Percentiles rank a stretch among this genome's conserved stretches.
These are phyloP conservation scores for Rhypophila decipiens DNA, from an alignment of 495 filamentous ascomycete genomes.

Conservation along the genomic window DNA sequence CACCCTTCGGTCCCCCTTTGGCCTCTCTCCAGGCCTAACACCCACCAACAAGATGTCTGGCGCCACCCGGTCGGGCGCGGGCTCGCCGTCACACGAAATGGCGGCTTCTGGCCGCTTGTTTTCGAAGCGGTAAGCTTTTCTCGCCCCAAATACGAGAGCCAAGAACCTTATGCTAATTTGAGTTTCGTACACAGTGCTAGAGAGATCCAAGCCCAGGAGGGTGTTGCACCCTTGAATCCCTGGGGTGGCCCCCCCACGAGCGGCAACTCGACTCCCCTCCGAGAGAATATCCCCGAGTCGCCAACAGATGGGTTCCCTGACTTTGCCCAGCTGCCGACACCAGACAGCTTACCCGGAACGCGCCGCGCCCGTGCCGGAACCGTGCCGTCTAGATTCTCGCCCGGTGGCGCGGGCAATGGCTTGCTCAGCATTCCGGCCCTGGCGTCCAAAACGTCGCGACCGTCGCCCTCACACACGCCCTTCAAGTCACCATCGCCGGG, in stretches of 20 bases:
- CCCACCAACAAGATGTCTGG: slow-evolving; percentile 63
- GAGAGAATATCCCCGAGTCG: slow-evolving; percentile 97
- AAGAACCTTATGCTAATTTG: slow-evolving; percentile 16
- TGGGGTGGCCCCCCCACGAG: slow-evolving; percentile 92
- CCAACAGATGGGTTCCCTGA: slow-evolving; percentile 93
- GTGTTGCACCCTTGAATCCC: slow-evolving; percentile 68
- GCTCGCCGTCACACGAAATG: slow-evolving; percentile 93
- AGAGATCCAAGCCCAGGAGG: slow-evolving; percentile 97
- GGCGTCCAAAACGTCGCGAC: slow-evolving; percentile 75
- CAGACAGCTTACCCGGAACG: slow-evolving; percentile 50
- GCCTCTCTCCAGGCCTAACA: slow-evolving; percentile 56
- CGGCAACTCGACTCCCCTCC: slow-evolving; percentile 89
- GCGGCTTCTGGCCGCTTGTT: slow-evolving; percentile 65
- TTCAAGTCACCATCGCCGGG: slow-evolving; percentile 73
- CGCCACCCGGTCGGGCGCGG: slow-evolving; percentile 77
- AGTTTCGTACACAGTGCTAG: slow-evolving; percentile 55
- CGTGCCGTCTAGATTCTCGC: slow-evolving; percentile 90
- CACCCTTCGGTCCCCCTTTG: slow-evolving; percentile 68
- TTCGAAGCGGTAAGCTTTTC: slow-evolving; percentile 82
- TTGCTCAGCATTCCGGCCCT: slow-evolving; percentile 57
- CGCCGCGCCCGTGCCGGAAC: slow-evolving; percentile 83
- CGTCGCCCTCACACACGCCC: slow-evolving; percentile 85
- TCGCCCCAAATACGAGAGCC: no score
- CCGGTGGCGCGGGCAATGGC: slow-evolving; percentile 52
- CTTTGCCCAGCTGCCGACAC: slow-evolving; percentile 59